phyloP scores from a whole-genome alignment of 2,329 filamentous ascomycete genomes.

The Aspergillus nomiae region DNA sequence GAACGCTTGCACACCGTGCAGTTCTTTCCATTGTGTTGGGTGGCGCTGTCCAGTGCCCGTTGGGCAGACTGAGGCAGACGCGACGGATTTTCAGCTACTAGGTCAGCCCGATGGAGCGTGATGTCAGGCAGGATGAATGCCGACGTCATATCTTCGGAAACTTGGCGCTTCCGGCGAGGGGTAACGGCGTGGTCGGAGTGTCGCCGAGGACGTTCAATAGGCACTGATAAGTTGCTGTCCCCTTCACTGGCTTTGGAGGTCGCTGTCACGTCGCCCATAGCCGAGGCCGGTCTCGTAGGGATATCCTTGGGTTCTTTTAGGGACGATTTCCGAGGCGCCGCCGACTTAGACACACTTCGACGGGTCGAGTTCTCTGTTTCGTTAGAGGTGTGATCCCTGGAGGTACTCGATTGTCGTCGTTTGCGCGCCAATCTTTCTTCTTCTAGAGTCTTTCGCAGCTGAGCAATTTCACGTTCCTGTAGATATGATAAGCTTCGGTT shows the following conservation, averaged over 20 bases:
- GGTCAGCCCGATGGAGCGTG: constrained; percentile 48
- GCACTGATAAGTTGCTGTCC: constrained; percentile 33
- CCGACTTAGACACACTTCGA: constrained; percentile 40
- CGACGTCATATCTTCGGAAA: constrained; percentile 60
- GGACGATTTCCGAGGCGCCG: constrained; percentile 56
- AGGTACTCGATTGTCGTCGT: constrained; percentile 35
- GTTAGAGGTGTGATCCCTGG: constrained; percentile 38
- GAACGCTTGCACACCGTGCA: constrained; percentile 59
- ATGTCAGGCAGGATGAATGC: constrained; percentile 67
- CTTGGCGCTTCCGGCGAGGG: constrained; percentile 53
- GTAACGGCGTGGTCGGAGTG: constrained; percentile 51
- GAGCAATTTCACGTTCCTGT: constrained; percentile 52
- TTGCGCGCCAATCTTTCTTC: constrained; percentile 53
- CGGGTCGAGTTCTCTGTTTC: constrained; percentile 42
- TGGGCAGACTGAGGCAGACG: constrained; percentile 43
- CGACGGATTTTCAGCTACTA: constrained; percentile 30
- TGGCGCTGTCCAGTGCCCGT: constrained; percentile 43
- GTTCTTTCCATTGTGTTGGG: constrained; percentile 54
- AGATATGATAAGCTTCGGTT: not conserved
- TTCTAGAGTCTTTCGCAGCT: constrained; percentile 58
- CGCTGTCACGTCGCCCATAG: constrained; percentile 36
- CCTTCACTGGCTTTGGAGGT: constrained; percentile 33
- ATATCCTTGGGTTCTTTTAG: constrained; percentile 52
- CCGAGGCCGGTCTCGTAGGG: constrained; percentile 35
- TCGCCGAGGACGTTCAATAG: constrained; percentile 35